A percentile compares a stretch with the other conserved stretches of the same genome.
These are phyloP conservation scores for Dioscorea cayenensis DNA, from an alignment of 116 monocot species.

Conservation along the genomic window DNA sequence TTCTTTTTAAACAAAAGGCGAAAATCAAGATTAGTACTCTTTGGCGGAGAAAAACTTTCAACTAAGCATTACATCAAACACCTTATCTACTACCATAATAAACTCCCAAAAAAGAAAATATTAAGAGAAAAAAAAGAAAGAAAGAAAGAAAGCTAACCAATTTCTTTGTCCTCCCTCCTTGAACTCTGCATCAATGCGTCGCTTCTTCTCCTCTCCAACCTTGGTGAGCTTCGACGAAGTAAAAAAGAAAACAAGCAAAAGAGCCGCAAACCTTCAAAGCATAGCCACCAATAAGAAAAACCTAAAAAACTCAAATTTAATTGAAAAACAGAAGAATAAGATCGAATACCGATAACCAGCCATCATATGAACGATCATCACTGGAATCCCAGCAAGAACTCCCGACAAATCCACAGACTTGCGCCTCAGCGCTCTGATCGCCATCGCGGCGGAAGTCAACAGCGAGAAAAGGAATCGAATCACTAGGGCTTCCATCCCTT, in stretches of 20 bases:
- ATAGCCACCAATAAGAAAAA: not conserved
- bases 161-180: slow-evolving; percentile 68
- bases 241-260: slow-evolving; percentile 60
- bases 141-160: slow-evolving; percentile 25
- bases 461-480: slow-evolving; percentile 26
- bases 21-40: too few species aligned
- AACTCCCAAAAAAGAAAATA: not conserved
- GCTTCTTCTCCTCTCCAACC: slow-evolving; percentile 54
- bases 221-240: slow-evolving; percentile 56
- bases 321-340: not conserved
- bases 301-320: slow-evolving; percentile 4
- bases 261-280: slow-evolving; percentile 37
- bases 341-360: slow-evolving; percentile 46
- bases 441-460: slow-evolving; percentile 31
- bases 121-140: not conserved
- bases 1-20: too few species aligned
- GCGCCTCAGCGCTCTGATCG: slow-evolving; percentile 33
- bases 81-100: not conserved
- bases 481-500: slow-evolving; percentile 18
- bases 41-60: too few species aligned
- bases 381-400: slow-evolving; percentile 46
- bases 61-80: not conserved
- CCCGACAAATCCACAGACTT: slow-evolving; percentile 57
- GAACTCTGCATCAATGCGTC: slow-evolving; percentile 40
- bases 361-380: slow-evolving; percentile 46